Base-by-base conservation (phyloP, 2,329 filamentous ascomycete genomes). In the Penicillium sp. region DNA sequence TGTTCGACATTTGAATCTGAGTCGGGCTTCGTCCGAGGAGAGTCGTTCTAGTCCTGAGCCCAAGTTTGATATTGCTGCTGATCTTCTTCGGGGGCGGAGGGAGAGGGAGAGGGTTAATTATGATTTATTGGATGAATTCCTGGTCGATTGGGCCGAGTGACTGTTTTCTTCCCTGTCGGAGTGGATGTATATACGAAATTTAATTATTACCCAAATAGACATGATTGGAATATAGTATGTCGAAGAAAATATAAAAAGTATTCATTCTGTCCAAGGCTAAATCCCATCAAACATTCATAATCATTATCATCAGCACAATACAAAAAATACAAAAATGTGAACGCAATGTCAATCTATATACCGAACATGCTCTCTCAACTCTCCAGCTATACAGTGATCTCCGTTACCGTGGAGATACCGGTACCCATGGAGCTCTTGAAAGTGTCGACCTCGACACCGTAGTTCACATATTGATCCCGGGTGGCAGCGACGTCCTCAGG, bases 41-140 rank as follows among this genome's bases (percentile, higher is more conserved):
- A 28, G 12, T 5, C 4, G 17, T 17, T 31, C 37, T 22, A 32
- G 29, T 7, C 17, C 48, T 4, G 48, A 50, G 26, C n/a, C 48
- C 1, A 42, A 47, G 12, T 50, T 50, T 47, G 43, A 50, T 42
- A 47, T 50, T 37, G 48, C 37, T n/a, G 48, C 48, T 10, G 48
- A 50, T 41, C 37, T 50, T 32, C 38, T 50, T 28, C 34, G 34
- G 6, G 47, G 47, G 3, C 41, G 47, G 33, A 39, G 33, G 33
- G 47, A 49, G 31, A 47, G 48, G 15, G 29, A 40, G 19, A 41
- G 35, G 37, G 32, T 6, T 19, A 47, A 37, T 37, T 42, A 31
- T 31, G 48, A 50, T 42, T 28, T 50, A 26, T 4, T 50, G 24
- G 48, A 50, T 41, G 48, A 50, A 12, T 50, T 50, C 19, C 43